Base-by-base conservation (phyloP, 495 filamentous ascomycete species). In the Hypoxylon lienhwacheense region DNA sequence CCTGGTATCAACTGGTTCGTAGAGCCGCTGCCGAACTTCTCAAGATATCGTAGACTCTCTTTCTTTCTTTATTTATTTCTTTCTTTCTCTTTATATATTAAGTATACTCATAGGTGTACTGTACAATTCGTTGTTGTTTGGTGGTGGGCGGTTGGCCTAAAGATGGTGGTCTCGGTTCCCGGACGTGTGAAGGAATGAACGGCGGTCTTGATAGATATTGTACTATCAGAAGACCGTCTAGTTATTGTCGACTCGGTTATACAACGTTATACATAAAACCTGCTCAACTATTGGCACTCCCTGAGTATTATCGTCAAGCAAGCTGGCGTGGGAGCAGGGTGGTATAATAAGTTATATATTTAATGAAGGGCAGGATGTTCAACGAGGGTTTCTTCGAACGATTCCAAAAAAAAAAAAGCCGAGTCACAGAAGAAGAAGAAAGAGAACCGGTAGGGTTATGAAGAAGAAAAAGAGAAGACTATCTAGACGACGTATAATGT, bases 391-490 rank as follows among this genome's bases (percentile, higher is more conserved):
- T 42, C 45, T 41, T 59, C 65, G 61, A 60, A 65, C 42, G 55
- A 55, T 68, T 74, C 72, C 70, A 70, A 76, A 74, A 66, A 36
- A 32, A 69, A 70, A 76, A 74, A 66, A 36, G 34, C 55, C 68
- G 68, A 77, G 72, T 67, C 69, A 66, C 64, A 40, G 70, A 75
- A 76, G 66, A 75, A 76, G 66, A 72, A 75, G 66, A 59, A 67
- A 69, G 71, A 68, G 70, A 75, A 77, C 73, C 74, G 72, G 71
- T 68, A 70, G 65, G 70, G 66, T 67, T 72, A 72, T 64, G 71
- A 75, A 75, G 64, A 73, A 76, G 70, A 73, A 73, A 72, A 66
- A 73, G 70, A 75, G 70, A 47, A 60, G 66, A 72, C 73, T 64
- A 71, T n/a, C n/a, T n/a, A 61, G 68, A 68, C 70, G 70, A 77